Evolutionary conservation across 2,329 filamentous ascomycete genomes (phyloP).

Genomic region (Fusarium sp.): DNA sequence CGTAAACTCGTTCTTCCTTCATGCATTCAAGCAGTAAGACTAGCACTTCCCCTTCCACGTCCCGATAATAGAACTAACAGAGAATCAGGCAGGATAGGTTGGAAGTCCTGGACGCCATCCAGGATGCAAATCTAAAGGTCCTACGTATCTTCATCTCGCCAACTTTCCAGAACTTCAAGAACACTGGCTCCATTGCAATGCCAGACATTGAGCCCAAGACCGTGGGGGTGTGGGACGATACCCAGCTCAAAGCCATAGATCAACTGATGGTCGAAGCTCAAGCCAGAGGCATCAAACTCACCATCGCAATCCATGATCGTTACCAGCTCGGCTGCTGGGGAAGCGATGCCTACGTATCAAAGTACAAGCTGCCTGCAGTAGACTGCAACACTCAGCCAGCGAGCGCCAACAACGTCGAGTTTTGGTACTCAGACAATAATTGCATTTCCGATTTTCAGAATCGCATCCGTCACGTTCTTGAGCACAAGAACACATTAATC

Average conservation of each 20-base stretch:
- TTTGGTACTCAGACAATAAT: not conserved
- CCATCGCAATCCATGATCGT: not conserved
- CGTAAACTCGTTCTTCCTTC: not conserved
- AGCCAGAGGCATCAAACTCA: not conserved
- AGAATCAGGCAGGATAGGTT: not conserved
- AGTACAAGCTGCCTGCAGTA: not conserved
- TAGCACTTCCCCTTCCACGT: not conserved
- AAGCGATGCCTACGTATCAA: not conserved
- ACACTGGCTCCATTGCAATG: not conserved
- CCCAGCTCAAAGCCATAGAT: not conserved
- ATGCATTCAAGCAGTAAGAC: not conserved
- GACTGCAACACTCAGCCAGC: not conserved
- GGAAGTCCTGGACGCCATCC: not conserved
- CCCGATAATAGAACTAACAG: not conserved
- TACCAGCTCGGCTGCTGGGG: slow-evolving; percentile 1
- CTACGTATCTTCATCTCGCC: not conserved
- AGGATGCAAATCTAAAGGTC: not conserved
- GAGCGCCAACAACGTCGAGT: not conserved
- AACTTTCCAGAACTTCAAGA: not conserved
- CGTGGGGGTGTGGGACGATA: not conserved
- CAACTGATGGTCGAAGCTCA: not conserved
- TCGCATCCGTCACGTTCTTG: not conserved
- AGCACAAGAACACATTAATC: not conserved
- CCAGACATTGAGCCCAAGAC: not conserved
- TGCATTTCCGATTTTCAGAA: not conserved